Evolutionary conservation across 352 stramenopile genomes (phyloP), one percentile per base, ranked within the genome.

Genomic region (Pythium dissotocum): DNA sequence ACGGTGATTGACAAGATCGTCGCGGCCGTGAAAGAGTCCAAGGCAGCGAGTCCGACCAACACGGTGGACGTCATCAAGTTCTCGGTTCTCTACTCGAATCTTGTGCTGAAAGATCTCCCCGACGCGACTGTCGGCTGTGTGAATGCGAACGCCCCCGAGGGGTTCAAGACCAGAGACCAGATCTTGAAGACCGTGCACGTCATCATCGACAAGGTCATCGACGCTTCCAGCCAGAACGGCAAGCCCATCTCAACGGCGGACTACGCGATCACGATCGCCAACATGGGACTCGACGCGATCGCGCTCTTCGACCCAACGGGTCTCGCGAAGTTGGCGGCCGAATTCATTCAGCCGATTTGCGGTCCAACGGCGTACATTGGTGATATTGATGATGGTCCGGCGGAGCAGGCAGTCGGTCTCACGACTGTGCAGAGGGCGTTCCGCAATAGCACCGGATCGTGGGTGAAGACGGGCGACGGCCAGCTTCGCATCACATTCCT

Each of bases 401-500:
- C 36, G 12, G 36, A 44, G 36, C 36, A 44, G 36, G 36, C 36
- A 5, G 36, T 44, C 36, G 5, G 36, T 16, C 36, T 44, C 36
- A 44, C 36, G 36, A 44, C 36, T 5, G 36, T 44, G 36, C 36
- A 44, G 36, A 44, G 16, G 36, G 36, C 36, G 6, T 44, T 44
- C 7, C 12, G 36, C 36, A 44, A 44, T 14, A 44, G 53, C 53
- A 30, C 33, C 5, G 53, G 53, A 7, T 28, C 13, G 26, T 59
- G 53, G 53, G 33, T 30, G 26, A 61, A 49, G 56, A 16, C 53
- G 58, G 52, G 58, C 26, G 58, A 70, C 32, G 63, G 63, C 35
- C 51, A 70, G 48, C 36, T 70, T 6, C 56, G 42, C 51, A 40
- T 70, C 36, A 62, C 44, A 4, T 70, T 70, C 60, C 54, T 35